These are phyloP conservation scores for Phaffia australis DNA, from an alignment of 768 basidiomycete genomes.

Conservation along the genomic window DNA sequence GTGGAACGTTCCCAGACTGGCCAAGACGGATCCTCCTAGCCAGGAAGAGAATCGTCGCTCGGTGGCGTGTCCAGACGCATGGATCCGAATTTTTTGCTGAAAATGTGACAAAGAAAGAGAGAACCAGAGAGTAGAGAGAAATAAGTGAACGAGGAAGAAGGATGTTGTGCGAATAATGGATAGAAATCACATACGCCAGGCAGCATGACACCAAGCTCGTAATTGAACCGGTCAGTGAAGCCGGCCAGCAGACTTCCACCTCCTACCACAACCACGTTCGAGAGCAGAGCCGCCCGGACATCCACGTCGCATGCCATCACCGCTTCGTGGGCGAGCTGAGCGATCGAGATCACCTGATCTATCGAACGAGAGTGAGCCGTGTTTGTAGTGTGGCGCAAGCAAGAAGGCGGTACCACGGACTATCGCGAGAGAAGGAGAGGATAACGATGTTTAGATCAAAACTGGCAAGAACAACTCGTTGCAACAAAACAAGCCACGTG, in stretches of 20 bases:
- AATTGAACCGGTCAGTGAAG: slow-evolving; percentile 66
- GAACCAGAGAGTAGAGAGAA: neutral
- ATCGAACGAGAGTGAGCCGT: slow-evolving; percentile 39
- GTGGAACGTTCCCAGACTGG: slow-evolving; percentile 92
- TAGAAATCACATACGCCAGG: slow-evolving; percentile 53
- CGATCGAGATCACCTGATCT: slow-evolving; percentile 43
- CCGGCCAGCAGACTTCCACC: slow-evolving; percentile 81
- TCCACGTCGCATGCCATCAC: slow-evolving; percentile 82
- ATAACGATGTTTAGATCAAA: slow-evolving; percentile 1
- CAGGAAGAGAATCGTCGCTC: slow-evolving; percentile 88
- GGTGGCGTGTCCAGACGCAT: slow-evolving; percentile 77
- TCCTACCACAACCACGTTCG: slow-evolving; percentile 92
- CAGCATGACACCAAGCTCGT: slow-evolving; percentile 63
- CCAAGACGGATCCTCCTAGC: slow-evolving; percentile 92
- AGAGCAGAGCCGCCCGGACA: slow-evolving; percentile 74
- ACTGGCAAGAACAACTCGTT: neutral
- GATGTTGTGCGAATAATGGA: too few species aligned
- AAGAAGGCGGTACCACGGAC: slow-evolving; percentile 33
- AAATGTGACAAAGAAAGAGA: neutral
- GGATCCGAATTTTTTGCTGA: slow-evolving; percentile 66
- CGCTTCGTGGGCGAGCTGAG: slow-evolving; percentile 62
- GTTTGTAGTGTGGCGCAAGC: slow-evolving; percentile 32
- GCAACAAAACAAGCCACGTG: neutral
- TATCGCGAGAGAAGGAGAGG: slow-evolving; percentile 18
- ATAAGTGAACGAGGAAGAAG: slow-evolving; percentile 11